phyloP scores from a whole-genome alignment of 2,329 filamentous ascomycete genomes.

The Colletotrichum filicis region DNA sequence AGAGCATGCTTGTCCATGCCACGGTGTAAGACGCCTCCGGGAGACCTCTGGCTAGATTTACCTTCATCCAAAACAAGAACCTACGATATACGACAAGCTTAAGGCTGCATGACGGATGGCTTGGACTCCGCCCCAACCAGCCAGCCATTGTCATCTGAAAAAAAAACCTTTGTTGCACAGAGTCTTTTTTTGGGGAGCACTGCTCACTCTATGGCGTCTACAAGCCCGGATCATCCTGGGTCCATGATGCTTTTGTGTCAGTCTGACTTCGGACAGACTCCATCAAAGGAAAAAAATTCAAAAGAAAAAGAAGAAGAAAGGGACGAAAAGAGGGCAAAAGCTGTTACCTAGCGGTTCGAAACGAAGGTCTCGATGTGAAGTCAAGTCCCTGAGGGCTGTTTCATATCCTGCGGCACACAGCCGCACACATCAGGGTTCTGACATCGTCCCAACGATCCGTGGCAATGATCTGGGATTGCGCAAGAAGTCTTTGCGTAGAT shows the following conservation, averaged over 20 bases:
- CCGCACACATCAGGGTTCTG: background rate
- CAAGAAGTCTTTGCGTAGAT: background rate
- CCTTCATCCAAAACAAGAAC: background rate
- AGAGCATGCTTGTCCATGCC: background rate
- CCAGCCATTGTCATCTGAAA: background rate
- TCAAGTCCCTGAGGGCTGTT: background rate
- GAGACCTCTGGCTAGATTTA: background rate
- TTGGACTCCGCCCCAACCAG: background rate
- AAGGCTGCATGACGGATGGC: background rate
- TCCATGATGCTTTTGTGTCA: background rate
- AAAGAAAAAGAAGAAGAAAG: no score
- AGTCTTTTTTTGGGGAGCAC: background rate
- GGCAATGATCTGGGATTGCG: background rate
- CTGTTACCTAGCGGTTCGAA: slow-evolving; percentile 6
- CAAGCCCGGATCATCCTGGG: background rate
- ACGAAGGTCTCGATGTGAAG: slow-evolving; percentile 12
- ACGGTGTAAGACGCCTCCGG: background rate
- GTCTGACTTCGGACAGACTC: background rate
- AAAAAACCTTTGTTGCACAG: background rate
- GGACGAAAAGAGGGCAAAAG: background rate
- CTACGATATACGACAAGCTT: background rate
- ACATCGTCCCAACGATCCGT: slow-evolving; percentile 6
- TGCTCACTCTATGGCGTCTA: background rate
- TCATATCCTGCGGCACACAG: background rate
- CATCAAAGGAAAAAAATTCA: no score